Percentiles rank a stretch among this genome's conserved stretches.
phyloP scores from a whole-genome alignment of 2,329 filamentous ascomycete species.

The Penicillium sp. region DNA sequence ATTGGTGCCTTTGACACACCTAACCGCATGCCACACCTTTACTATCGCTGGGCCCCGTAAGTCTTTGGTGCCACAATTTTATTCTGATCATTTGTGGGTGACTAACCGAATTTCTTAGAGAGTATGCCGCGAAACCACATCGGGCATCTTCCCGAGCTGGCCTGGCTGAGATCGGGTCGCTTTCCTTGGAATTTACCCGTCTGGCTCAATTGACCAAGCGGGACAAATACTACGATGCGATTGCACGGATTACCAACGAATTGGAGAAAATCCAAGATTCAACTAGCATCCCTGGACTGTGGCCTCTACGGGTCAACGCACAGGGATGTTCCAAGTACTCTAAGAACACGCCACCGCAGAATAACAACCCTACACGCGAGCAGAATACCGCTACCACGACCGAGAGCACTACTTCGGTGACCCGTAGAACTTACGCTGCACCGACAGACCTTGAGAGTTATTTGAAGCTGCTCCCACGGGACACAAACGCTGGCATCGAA shows the following conservation, averaged over 20 bases:
- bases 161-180: constrained; percentile 69
- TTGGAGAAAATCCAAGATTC: constrained; percentile 71
- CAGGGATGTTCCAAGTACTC: constrained; percentile 70
- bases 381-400: constrained; percentile 5
- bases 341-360: constrained; percentile 23
- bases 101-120: constrained; percentile 23
- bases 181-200: constrained; percentile 85
- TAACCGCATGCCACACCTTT: constrained; percentile 84
- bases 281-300: constrained; percentile 73
- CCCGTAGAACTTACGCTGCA: constrained; percentile 8
- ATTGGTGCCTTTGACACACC: constrained; percentile 87
- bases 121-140: constrained; percentile 61
- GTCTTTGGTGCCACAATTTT: constrained; percentile 17
- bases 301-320: constrained; percentile 73
- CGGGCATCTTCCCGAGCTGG: constrained; percentile 57
- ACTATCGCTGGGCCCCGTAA: constrained; percentile 72
- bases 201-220: constrained; percentile 81
- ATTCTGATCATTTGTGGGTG: not conserved
- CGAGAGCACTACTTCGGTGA: not conserved
- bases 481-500: constrained; percentile 18
- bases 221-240: constrained; percentile 82
- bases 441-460: constrained; percentile 28
- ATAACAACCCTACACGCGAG: constrained; percentile 12
- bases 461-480: constrained; percentile 24
- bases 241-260: constrained; percentile 79